These are phyloP conservation scores for Naumovozyma castellii DNA, from an alignment of 805 yeast species.

Conservation along the genomic window DNA sequence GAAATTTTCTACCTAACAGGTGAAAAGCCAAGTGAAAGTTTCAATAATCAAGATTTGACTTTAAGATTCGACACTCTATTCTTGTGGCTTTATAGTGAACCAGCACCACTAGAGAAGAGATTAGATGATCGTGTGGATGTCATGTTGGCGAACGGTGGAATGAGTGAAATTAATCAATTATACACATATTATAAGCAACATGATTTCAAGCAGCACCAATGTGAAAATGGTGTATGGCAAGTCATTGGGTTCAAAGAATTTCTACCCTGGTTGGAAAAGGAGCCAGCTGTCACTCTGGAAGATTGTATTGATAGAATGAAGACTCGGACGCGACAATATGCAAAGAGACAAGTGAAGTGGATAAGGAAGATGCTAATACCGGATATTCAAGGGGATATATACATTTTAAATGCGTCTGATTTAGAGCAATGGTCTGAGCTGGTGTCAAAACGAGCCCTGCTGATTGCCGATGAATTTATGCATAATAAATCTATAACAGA, in stretches of 20 bases:
- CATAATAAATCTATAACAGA: conserved; percentile 8
- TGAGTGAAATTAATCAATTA: conserved; percentile 57
- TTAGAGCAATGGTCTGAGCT: conserved; percentile 46
- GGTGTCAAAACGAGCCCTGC: conserved; percentile 49
- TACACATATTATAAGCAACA: conserved; percentile 35
- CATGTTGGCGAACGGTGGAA: conserved; percentile 67
- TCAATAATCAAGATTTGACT: conserved; percentile 50
- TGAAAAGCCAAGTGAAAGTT: conserved; percentile 58
- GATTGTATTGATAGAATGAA: conserved; percentile 70
- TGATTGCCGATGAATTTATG: conserved; percentile 38
- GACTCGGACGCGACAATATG: conserved; percentile 72
- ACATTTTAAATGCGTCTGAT: conserved; percentile 70
- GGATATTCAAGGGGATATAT: conserved; percentile 54
- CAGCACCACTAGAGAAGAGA: conserved; percentile 46
- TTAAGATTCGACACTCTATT: conserved; percentile 54
- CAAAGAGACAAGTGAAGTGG: conserved; percentile 86
- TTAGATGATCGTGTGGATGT: conserved; percentile 73
- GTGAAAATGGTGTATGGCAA: conserved; percentile 81
- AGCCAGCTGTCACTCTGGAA: conserved; percentile 23
- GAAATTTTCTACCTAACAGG: conserved; percentile 70
- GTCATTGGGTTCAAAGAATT: conserved; percentile 91
- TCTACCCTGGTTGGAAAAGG: conserved; percentile 50
- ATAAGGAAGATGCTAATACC: conserved; percentile 60
- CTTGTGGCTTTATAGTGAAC: conserved; percentile 75
- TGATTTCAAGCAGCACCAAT: conserved; percentile 30